Base-by-base conservation (phyloP, 2,329 filamentous ascomycete species). In the Colletotrichum cereale region DNA sequence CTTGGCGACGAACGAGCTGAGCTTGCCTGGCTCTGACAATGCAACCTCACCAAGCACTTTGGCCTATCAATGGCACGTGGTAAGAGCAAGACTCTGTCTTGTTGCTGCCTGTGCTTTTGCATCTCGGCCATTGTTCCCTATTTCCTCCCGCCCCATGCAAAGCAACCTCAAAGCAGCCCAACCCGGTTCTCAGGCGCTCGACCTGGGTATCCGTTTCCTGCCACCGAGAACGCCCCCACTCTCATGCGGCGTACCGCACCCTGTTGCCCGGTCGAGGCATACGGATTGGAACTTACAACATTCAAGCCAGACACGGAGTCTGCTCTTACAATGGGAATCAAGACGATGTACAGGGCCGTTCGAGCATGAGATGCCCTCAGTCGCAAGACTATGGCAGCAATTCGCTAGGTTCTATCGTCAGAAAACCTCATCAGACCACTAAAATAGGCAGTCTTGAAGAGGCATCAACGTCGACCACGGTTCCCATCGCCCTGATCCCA, bases 21-120 rank as follows among this genome's bases (percentile, higher is more conserved):
- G 11, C 11, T 58, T 57, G 29, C 52, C 50, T 12, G 18, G 67
- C 6, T 7, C 36, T 38, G n/a, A 3, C 44, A 44, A 18, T 48
- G 21, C 52, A 7, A 55, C 31, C 26, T 26, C 44, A 44, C 34
- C 66, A 50, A 72, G 44, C 50, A 61, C 10, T 16, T 7, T 24
- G 29, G n/a, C 26, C 38, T 36, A 34, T 24, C 31, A 26, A 18
- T 34, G 21, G 58, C 69, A 69, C 69, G 66, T 72, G 69, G 60
- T 40, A 21, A 16, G 47, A 60, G 18, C 26, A 31, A 36, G 5
- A 14, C 38, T 38, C 6, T 12, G 50, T 67, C 53, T 40, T 65
- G 61, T 44, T 65, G 36, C 34, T 21, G 29, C 31, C 29, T 26
- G 18, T 36, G 31, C 38, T 40, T 31, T 34, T 47, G 42, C 53